Evolutionary conservation across 768 basidiomycete genomes (phyloP), one percentile per base, ranked within the genome.

Genomic region (Suillus subalutaceus): DNA sequence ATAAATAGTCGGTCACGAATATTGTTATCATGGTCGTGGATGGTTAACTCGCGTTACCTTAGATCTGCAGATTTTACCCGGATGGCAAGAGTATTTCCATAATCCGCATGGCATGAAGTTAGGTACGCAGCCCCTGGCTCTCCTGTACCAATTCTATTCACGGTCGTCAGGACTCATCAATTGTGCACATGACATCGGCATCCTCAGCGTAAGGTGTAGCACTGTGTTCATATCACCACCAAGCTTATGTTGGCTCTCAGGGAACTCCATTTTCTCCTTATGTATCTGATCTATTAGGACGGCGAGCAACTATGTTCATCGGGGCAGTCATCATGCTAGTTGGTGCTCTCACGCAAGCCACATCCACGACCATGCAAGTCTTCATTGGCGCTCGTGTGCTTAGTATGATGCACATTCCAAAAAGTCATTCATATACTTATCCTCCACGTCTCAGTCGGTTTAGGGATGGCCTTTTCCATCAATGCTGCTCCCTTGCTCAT

Each of bases 21-120:
- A 41, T 30, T 56, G 18, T 20, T 38, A 37, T n/a, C 62, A 40
- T 18, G 55, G 16, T 35, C 26, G 10, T 64, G 15, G 26, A 60
- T 57, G n/a, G 80, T 79, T 84, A 64, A 44, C 70, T 77, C 62
- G 74, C 66, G 65, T 52, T 65, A 56, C 35, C 37, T 3, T 65
- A 89, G 90, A 89, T 66, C 79, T 92, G 35, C 89, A 90, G 74
- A 87, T 90, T 66, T 77, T 91, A 30, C 86, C 86, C n/a, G 84
- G 83, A 41, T 91, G 89, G 88, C 82, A 86, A 70, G 65, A 78
- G 0, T 86, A 81, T 71, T 90, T 89, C 71, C 62, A 81, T 56
- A 60, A 82, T 65, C 90, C 90, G 4, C 69, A 78, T 46, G 85
- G 86, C 7, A 82, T 79, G 69, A 79, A 75, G 13, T 71, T 90